Conservation (phyloP, 306 rosid species). For the Pyrus pyrifolia region DNA sequence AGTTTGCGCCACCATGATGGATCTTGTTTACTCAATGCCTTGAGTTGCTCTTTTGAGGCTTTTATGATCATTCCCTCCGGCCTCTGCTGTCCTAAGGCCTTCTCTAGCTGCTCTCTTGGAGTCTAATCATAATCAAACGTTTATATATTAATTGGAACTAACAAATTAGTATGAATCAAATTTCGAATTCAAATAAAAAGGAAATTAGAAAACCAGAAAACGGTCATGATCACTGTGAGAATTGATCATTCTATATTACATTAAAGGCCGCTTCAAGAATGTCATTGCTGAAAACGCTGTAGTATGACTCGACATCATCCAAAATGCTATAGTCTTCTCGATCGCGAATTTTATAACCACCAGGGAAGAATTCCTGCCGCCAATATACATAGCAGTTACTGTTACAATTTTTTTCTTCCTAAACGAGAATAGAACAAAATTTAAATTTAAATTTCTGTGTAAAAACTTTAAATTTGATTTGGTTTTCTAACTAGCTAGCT, state of each 20-base stretch:
- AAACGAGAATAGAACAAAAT: neutral
- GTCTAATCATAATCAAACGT: neutral
- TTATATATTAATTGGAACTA: neutral
- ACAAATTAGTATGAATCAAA: neutral
- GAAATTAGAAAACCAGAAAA: neutral
- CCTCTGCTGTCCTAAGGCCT: slow-evolving; percentile 8
- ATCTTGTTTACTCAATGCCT: slow-evolving; percentile 28
- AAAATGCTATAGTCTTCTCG: too few relatives aligned
- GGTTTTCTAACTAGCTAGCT: too few relatives aligned
- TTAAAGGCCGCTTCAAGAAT: slow-evolving; percentile 29
- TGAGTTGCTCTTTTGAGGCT: slow-evolving; percentile 30
- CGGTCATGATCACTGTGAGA: neutral
- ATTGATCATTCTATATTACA: neutral
- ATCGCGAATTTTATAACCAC: slow-evolving; percentile 17
- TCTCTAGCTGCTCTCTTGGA: slow-evolving; percentile 27
- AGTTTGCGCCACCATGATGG: slow-evolving; percentile 6
- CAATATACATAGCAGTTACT: neutral
- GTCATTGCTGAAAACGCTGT: slow-evolving; percentile 29
- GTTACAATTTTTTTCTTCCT: neutral
- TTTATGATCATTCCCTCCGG: slow-evolving; percentile 1
- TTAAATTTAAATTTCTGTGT: too few relatives aligned
- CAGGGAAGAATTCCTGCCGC: slow-evolving; percentile 24
- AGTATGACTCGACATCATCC: slow-evolving; percentile 13
- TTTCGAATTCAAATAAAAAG: neutral
- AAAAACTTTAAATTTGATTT: too few relatives aligned